Conservation (phyloP, 495 filamentous ascomycete species). For the Amphirosellinia nigrospora region DNA sequence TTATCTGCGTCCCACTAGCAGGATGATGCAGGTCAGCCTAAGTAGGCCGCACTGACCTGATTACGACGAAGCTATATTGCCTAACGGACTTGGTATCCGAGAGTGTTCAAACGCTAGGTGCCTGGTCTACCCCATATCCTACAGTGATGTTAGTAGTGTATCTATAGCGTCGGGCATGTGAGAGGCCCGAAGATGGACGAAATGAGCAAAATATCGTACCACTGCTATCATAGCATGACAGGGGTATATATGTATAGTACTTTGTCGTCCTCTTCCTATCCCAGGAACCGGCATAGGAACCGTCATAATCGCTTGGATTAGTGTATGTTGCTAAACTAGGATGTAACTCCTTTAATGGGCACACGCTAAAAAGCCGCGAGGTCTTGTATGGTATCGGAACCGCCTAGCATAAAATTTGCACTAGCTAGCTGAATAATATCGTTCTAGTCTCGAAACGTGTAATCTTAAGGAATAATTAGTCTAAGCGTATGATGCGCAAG, state of each 20-base stretch:
- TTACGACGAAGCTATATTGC: background rate
- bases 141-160: background rate
- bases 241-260: constrained; percentile 6
- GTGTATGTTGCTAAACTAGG: constrained; percentile 7
- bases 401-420: background rate
- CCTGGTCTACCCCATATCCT: too few relatives aligned
- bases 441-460: background rate
- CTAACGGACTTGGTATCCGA: background rate
- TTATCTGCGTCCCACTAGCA: background rate
- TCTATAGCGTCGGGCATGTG: background rate
- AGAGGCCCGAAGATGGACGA: background rate
- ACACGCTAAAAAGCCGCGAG: background rate
- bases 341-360: constrained; percentile 4
- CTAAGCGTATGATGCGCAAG: background rate
- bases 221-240: background rate
- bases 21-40: background rate
- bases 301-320: background rate
- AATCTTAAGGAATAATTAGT: background rate
- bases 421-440: background rate
- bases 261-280: background rate
- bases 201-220: background rate
- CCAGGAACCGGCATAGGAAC: background rate
- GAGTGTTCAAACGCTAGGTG: too few relatives aligned
- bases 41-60: background rate
- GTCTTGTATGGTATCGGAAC: background rate